Base-by-base conservation (phyloP, 208 protist species). In the Acanthamoeba quina region DNA sequence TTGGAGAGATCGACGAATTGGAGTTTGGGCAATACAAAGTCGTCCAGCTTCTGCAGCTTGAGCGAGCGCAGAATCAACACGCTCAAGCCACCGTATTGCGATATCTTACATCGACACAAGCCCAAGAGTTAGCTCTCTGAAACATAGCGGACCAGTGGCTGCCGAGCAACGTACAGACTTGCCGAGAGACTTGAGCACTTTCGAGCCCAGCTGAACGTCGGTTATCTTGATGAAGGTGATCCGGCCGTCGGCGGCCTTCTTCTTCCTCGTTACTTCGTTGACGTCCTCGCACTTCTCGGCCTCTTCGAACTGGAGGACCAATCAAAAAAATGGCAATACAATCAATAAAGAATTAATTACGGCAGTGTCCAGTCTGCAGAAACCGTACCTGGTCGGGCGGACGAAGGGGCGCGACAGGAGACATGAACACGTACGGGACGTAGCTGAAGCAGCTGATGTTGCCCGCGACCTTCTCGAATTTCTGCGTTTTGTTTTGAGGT, bases 241-340 rank as follows among this genome's bases (percentile, higher is more conserved):
- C 37, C 64, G 34, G 5, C 24, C 29, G 37, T 91, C 85, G 5
- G 80, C 49, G 49, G 31, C 54, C 31, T 91, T 91, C 85, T 91
- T 91, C 85, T 91, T 91, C 21, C 41, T 56, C 21, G 26, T 76
- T 15, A 91, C n/a, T 31, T 68, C 85, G 5, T 29, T 31, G 17
- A 91, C 21, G n/a, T 91, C 85, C n/a, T 91, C 60, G n/a, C 56
- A 91, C 37, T 91, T 91, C 26, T 91, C 85, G 26, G 62, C 37
- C 6, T 91, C 85, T 19, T 29, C 41, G 1, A 91, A 74, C 85
- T 91, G 60, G 9, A 90, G 83, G 68, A 90, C 60, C 26, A 41
- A 31, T 62, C 15, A 85, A 34, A 10, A 37, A 58, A 54, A 24
- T 21, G 52, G 4, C 60, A 89, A 44, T 49, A 13, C 37, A 29